These are phyloP conservation scores for Streptanthus diversifolius DNA, from an alignment of 345 rosid genomes.

Conservation along the genomic window DNA sequence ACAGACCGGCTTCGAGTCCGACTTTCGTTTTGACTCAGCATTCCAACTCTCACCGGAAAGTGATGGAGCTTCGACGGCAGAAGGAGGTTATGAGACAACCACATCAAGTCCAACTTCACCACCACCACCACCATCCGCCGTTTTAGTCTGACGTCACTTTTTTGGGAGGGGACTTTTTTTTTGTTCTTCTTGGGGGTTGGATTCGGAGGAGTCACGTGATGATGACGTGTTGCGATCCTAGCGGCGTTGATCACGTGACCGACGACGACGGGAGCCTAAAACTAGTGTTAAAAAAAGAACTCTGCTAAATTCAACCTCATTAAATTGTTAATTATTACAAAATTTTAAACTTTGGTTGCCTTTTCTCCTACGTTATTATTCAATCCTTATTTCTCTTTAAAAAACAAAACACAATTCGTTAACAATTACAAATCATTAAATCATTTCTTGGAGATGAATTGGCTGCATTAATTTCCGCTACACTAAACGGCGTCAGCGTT, in stretches of 20 bases:
- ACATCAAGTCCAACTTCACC: constrained; percentile 35
- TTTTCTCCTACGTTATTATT: constrained; percentile 18
- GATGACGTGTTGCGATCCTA: constrained; percentile 28
- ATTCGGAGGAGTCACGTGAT: constrained; percentile 41
- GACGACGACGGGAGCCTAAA: constrained; percentile 21
- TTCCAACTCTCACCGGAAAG: constrained; percentile 84
- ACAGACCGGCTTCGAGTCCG: constrained; percentile 79
- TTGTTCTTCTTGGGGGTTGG: constrained; percentile 25
- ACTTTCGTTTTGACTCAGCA: constrained; percentile 75
- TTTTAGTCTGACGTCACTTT: constrained; percentile 21
- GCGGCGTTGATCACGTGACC: constrained; percentile 33
- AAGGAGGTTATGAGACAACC: constrained; percentile 49
- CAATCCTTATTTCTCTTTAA: not conserved
- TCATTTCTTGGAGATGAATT: not conserved
- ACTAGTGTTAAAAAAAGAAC: constrained; percentile 7
- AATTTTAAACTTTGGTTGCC: constrained; percentile 3
- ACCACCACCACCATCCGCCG: constrained; percentile 25
- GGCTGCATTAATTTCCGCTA: constrained; percentile 4
- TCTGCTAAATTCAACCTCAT: constrained; percentile 14
- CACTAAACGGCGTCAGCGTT: constrained; percentile 25
- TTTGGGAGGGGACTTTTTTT: not conserved
- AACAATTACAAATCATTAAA: not conserved
- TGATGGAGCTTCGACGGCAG: constrained; percentile 72
- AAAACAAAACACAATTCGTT: not conserved
- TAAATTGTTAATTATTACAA: constrained; percentile 32